Evolutionary conservation across 1,139 yeast genomes (phyloP).

Genomic region (Suhomyces bolitotheri): DNA sequence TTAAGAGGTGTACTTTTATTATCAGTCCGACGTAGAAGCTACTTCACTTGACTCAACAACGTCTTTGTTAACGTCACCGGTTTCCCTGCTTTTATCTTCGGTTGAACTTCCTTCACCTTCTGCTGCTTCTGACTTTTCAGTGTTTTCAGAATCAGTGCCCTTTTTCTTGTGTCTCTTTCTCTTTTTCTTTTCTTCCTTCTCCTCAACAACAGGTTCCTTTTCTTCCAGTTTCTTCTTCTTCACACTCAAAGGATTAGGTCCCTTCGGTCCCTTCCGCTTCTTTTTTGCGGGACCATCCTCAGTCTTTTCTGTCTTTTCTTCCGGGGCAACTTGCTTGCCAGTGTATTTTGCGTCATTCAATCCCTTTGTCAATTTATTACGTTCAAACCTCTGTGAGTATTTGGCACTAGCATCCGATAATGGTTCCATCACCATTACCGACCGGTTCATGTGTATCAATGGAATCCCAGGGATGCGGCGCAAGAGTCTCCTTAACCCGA

Average conservation of each 20-base stretch:
- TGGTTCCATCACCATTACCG: constrained; percentile 97
- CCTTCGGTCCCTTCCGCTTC: constrained; percentile 70
- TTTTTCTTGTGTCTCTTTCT: constrained; percentile 32
- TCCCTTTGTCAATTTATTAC: constrained; percentile 69
- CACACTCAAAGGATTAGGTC: constrained; percentile 80
- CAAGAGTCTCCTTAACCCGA: constrained; percentile 62
- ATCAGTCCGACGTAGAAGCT: no score
- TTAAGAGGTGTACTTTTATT: no score
- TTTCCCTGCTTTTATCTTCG: no score
- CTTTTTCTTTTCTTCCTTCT: constrained; percentile 15
- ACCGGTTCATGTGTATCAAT: constrained; percentile 76
- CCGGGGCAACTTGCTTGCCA: constrained; percentile 24
- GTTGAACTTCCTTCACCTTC: not conserved
- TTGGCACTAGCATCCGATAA: constrained; percentile 68
- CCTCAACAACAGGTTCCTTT: constrained; percentile 5
- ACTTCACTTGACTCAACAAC: no score
- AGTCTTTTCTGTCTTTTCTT: constrained; percentile 14
- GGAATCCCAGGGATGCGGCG: constrained; percentile 89
- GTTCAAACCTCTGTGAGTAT: constrained; percentile 57
- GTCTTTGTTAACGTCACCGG: no score
- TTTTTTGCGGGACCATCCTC: constrained; percentile 26
- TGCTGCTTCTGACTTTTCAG: not conserved
- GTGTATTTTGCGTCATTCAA: constrained; percentile 58
- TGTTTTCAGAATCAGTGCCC: not conserved
- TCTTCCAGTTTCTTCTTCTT: constrained; percentile 57